These are phyloP conservation scores for Suhomyces emberorum DNA, from an alignment of 805 yeast genomes.

Conservation along the genomic window DNA sequence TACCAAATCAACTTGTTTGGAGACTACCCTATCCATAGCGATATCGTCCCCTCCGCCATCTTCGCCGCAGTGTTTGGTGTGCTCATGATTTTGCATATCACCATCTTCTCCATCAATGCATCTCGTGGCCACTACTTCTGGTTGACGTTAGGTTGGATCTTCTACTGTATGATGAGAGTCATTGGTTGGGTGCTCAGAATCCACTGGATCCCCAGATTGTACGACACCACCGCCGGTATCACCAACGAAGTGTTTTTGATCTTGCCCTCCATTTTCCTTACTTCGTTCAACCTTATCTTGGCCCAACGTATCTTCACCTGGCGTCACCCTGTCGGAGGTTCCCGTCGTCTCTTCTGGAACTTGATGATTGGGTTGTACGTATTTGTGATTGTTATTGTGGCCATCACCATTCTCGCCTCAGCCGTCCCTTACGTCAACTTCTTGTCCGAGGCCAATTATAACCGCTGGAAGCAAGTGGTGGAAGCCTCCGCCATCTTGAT, in stretches of 20 bases:
- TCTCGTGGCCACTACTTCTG: constrained; percentile 60
- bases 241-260: constrained; percentile 54
- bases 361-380: constrained; percentile 49
- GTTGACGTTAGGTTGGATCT: constrained; percentile 49
- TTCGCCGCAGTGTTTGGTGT: constrained; percentile 53
- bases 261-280: constrained; percentile 56
- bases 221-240: constrained; percentile 48
- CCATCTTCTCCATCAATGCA: constrained; percentile 46
- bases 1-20: constrained; percentile 58
- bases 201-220: constrained; percentile 55
- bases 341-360: constrained; percentile 47
- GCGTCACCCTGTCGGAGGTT: constrained; percentile 73
- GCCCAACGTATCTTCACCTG: constrained; percentile 75
- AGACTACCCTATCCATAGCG: constrained; percentile 51
- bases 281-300: constrained; percentile 57
- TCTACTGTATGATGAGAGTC: constrained; percentile 51
- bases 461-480: constrained; percentile 45
- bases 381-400: constrained; percentile 54
- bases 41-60: constrained; percentile 58
- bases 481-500: constrained; percentile 30
- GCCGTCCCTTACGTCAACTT: constrained; percentile 58
- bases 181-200: constrained; percentile 60
- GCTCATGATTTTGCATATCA: constrained; percentile 44
- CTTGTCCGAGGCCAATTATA: constrained; percentile 41
- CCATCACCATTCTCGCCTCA: constrained; percentile 68